Evolutionary conservation across 1,284 basidiomycete genomes (phyloP).

Genomic region (Cerrena zonata): DNA sequence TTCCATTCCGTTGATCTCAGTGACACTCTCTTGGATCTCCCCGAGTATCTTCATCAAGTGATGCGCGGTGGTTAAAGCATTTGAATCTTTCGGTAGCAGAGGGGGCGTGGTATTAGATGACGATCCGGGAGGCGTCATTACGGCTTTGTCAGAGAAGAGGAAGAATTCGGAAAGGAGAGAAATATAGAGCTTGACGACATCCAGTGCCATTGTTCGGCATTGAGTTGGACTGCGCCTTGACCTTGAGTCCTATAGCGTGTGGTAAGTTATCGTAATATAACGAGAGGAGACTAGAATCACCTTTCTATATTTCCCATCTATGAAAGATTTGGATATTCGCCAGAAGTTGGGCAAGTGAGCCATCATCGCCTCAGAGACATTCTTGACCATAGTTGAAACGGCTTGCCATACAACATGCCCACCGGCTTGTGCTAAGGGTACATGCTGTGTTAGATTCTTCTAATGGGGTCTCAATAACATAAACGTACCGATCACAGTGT

Average conservation of each 20-base stretch:
- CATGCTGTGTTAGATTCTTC: not conserved
- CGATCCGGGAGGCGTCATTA: conserved; percentile 41
- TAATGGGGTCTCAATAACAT: not conserved
- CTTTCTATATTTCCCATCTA: conserved; percentile 81
- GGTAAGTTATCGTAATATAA: not conserved
- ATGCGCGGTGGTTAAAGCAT: conserved; percentile 78
- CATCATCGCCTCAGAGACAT: conserved; percentile 63
- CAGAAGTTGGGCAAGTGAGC: conserved; percentile 85
- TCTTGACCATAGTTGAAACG: conserved; percentile 68
- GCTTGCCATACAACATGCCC: conserved; percentile 80
- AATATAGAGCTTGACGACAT: conserved; percentile 85
- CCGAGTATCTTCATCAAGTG: conserved; percentile 75
- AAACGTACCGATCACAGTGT: conserved; percentile 30
- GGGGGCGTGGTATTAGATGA: conserved; percentile 38
- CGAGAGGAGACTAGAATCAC: not conserved
- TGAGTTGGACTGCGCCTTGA: conserved; percentile 74
- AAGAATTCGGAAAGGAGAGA: conserved; percentile 87
- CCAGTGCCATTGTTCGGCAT: conserved; percentile 85
- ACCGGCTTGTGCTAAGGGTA: conserved; percentile 28
- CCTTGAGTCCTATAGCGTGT: conserved; percentile 5
- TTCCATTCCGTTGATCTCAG: conserved; percentile 77
- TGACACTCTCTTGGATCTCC: conserved; percentile 82
- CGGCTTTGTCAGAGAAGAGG: conserved; percentile 72
- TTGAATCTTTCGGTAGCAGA: conserved; percentile 71
- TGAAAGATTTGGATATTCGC: conserved; percentile 85